Conservation (phyloP, 495 filamentous ascomycete genomes). For the Articulospora tetracladia region DNA sequence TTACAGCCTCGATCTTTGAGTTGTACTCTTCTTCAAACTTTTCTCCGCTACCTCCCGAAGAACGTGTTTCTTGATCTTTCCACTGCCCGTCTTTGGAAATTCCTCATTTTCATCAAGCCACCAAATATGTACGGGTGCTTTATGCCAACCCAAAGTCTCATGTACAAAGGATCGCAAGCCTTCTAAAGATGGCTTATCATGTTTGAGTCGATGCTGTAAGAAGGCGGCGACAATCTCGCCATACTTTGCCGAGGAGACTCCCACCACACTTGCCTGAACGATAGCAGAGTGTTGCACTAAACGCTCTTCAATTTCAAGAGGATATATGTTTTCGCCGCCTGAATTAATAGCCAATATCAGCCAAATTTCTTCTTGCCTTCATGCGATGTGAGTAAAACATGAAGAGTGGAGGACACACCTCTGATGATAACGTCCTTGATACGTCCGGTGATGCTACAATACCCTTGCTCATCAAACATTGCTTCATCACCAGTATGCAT, state of each 20-base stretch:
- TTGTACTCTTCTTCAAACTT: background rate
- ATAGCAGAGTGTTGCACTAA: slow-evolving; percentile 55
- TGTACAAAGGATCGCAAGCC: slow-evolving; percentile 57
- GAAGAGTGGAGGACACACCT: slow-evolving; percentile 23
- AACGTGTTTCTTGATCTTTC: slow-evolving; percentile 67
- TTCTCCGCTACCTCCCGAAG: slow-evolving; percentile 38
- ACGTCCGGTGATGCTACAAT: slow-evolving; percentile 59
- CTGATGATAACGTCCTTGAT: slow-evolving; percentile 66
- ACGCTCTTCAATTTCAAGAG: slow-evolving; percentile 71
- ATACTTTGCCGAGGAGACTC: slow-evolving; percentile 57
- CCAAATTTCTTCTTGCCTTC: too few species aligned
- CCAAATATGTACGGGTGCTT: slow-evolving; percentile 62
- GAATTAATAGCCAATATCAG: background rate
- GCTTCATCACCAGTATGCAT: slow-evolving; percentile 68
- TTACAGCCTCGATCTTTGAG: too few species aligned
- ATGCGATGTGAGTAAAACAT: too few species aligned
- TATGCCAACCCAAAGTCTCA: slow-evolving; percentile 60
- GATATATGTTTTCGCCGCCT: slow-evolving; percentile 62
- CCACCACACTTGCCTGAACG: slow-evolving; percentile 54
- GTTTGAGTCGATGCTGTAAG: slow-evolving; percentile 23
- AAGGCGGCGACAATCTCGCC: slow-evolving; percentile 67
- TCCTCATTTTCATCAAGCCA: slow-evolving; percentile 53
- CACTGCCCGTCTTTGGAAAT: slow-evolving; percentile 64
- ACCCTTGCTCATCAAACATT: slow-evolving; percentile 58
- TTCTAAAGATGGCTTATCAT: slow-evolving; percentile 34